Evolutionary conservation across 192 early-diverging fungal species (phyloP).

Genomic region (Allomyces macrogynus): DNA sequence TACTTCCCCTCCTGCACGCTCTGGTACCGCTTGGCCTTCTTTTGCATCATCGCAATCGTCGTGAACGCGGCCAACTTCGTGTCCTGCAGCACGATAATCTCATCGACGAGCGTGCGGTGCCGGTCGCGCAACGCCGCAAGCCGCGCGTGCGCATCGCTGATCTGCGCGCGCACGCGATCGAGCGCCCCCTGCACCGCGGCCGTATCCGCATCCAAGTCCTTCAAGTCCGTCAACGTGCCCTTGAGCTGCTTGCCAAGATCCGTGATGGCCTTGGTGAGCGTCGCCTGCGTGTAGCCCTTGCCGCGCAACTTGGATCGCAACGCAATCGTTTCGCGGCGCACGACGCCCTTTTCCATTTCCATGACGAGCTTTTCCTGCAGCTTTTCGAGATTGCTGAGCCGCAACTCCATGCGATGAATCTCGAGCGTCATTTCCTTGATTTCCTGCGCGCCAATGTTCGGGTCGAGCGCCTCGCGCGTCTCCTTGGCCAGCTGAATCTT

Average conservation of each 20-base stretch:
- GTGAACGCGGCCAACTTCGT: not conserved
- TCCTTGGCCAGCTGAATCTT: slow-evolving; percentile 46
- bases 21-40: slow-evolving; percentile 21
- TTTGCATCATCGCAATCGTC: slow-evolving; percentile 17
- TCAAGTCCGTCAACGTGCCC: slow-evolving; percentile 20
- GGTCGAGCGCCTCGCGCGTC: slow-evolving; percentile 38
- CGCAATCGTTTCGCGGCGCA: slow-evolving; percentile 29
- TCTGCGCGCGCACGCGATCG: slow-evolving; percentile 10
- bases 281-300: slow-evolving; percentile 22
- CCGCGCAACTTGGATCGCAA: slow-evolving; percentile 20
- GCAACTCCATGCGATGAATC: slow-evolving; percentile 41
- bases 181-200: slow-evolving; percentile 14
- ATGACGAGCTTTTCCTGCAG: slow-evolving; percentile 41
- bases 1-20: slow-evolving; percentile 25
- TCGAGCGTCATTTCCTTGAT: slow-evolving; percentile 36
- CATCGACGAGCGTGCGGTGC: slow-evolving; percentile 6
- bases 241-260: slow-evolving; percentile 28
- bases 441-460: slow-evolving; percentile 37
- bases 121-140: slow-evolving; percentile 9
- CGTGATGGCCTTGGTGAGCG: slow-evolving; percentile 28
- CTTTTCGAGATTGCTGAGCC: slow-evolving; percentile 32
- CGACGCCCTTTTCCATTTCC: slow-evolving; percentile 44
- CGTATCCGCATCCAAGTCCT: slow-evolving; percentile 25
- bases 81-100: slow-evolving; percentile 3
- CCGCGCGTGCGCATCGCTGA: slow-evolving; percentile 12